phyloP scores from a whole-genome alignment of 1,284 basidiomycete species.

The Irpex sp. region DNA sequence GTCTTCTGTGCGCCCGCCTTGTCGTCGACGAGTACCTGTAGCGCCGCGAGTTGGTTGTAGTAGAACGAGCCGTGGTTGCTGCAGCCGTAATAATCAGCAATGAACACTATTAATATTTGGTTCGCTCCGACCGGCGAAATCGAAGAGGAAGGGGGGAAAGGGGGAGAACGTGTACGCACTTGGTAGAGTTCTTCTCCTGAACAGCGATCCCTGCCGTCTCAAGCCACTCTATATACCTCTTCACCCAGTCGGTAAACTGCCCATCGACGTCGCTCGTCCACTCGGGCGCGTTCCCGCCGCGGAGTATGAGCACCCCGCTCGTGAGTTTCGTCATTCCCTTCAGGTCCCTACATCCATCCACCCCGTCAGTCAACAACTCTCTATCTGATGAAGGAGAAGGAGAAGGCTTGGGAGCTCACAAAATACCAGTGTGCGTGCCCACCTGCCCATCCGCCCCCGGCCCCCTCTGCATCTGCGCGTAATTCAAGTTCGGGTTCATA shows the following conservation, averaged over 20 bases:
- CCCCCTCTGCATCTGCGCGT: constrained; percentile 61
- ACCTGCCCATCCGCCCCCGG: constrained; percentile 41
- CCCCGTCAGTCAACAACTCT: too few species aligned
- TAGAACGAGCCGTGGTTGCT: constrained; percentile 36
- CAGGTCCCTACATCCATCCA: constrained; percentile 33
- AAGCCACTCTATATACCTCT: constrained; percentile 50
- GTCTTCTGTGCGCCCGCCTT: constrained; percentile 27
- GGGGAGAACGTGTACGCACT: constrained; percentile 33
- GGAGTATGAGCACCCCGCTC: constrained; percentile 50
- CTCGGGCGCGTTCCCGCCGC: constrained; percentile 37
- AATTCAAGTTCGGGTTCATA: constrained; percentile 69
- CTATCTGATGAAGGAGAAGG: constrained; percentile 2
- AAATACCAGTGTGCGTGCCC: constrained; percentile 55
- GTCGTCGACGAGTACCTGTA: constrained; percentile 33
- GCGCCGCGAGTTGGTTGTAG: constrained; percentile 33
- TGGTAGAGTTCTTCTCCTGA: constrained; percentile 37
- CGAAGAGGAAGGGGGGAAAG: too few species aligned
- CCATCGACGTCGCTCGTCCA: constrained; percentile 52
- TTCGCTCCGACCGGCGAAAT: too few species aligned
- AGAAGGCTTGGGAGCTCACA: constrained; percentile 28
- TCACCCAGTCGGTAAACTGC: constrained; percentile 42
- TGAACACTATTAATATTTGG: too few species aligned
- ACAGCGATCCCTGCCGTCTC: constrained; percentile 38
- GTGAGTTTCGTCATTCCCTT: constrained; percentile 57
- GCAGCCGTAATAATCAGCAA: not conserved